Evolutionary conservation across 2,329 filamentous ascomycete species (phyloP).

Genomic region (Pseudofabraea citricarpa): DNA sequence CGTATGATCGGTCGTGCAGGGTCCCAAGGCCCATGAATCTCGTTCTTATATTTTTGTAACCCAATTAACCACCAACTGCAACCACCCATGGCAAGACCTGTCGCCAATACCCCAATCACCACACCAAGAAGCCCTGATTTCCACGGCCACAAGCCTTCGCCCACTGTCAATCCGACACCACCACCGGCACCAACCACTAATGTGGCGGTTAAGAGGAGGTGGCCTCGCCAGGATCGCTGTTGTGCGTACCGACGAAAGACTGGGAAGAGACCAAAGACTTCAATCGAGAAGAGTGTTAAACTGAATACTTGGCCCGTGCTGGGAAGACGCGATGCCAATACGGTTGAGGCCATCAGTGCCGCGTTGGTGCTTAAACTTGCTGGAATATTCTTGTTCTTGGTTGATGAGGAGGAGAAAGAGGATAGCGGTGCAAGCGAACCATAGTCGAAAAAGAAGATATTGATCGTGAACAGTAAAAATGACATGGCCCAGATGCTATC

Average conservation of each 20-base stretch:
- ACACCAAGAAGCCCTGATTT: slow-evolving; percentile 54
- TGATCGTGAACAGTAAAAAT: slow-evolving; percentile 87
- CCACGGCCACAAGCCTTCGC: slow-evolving; percentile 46
- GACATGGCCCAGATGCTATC: slow-evolving; percentile 98
- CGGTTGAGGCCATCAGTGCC: slow-evolving; percentile 91
- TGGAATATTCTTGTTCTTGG: slow-evolving; percentile 32
- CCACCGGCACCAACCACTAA: slow-evolving; percentile 77
- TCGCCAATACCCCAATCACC: slow-evolving; percentile 68
- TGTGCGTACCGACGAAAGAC: slow-evolving; percentile 88
- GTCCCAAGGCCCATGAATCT: slow-evolving; percentile 97
- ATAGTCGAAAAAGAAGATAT: slow-evolving; percentile 98
- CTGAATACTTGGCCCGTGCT: slow-evolving; percentile 93
- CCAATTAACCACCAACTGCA: slow-evolving; percentile 98
- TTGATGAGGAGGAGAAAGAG: slow-evolving; percentile 59
- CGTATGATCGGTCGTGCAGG: slow-evolving; percentile 85
- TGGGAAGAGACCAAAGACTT: slow-evolving; percentile 96
- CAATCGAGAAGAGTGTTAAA: slow-evolving; percentile 90
- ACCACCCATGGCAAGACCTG: slow-evolving; percentile 77
- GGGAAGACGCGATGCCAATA: slow-evolving; percentile 83
- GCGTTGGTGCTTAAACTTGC: slow-evolving; percentile 84
- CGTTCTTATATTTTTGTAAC: slow-evolving; percentile 97
- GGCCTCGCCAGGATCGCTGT: slow-evolving; percentile 75
- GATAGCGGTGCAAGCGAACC: slow-evolving; percentile 40
- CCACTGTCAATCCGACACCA: slow-evolving; percentile 63
- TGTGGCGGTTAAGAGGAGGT: slow-evolving; percentile 69